phyloP scores from a whole-genome alignment of 1,139 yeast genomes.

The Nakaseomyces glabratus region DNA sequence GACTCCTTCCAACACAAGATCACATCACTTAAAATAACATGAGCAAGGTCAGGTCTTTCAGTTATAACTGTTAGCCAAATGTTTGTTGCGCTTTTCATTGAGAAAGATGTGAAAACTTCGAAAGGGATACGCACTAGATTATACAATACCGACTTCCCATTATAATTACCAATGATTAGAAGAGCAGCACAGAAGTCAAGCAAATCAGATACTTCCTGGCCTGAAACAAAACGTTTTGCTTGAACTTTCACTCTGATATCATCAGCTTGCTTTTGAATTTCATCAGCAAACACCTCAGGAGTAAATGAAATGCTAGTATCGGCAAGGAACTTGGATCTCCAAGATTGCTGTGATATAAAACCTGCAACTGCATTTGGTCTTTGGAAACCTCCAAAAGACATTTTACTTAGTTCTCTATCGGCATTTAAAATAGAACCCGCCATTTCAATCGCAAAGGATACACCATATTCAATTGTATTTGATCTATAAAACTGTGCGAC shows the following conservation, averaged over 20 bases:
- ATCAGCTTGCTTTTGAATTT: constrained; percentile 19
- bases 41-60: constrained; percentile 51
- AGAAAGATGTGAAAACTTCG: constrained; percentile 46
- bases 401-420: constrained; percentile 46
- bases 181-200: constrained; percentile 42
- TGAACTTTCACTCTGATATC: constrained; percentile 18
- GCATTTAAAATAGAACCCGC: constrained; percentile 62
- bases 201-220: constrained; percentile 34
- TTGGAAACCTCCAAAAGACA: constrained; percentile 27
- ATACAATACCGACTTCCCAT: constrained; percentile 45
- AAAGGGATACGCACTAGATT: constrained; percentile 69
- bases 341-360: constrained; percentile 68
- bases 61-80: constrained; percentile 78
- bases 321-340: constrained; percentile 47
- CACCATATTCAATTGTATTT: constrained; percentile 57
- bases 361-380: constrained; percentile 57
- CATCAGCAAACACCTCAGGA: constrained; percentile 20
- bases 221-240: constrained; percentile 24
- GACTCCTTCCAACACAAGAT: constrained; percentile 55
- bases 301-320: constrained; percentile 29
- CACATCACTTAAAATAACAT: constrained; percentile 61
- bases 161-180: constrained; percentile 38
- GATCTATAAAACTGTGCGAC: constrained; percentile 27
- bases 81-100: constrained; percentile 59
- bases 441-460: constrained; percentile 82